Base-by-base conservation (phyloP, 2,329 filamentous ascomycete species). In the Aspergillus persii region DNA sequence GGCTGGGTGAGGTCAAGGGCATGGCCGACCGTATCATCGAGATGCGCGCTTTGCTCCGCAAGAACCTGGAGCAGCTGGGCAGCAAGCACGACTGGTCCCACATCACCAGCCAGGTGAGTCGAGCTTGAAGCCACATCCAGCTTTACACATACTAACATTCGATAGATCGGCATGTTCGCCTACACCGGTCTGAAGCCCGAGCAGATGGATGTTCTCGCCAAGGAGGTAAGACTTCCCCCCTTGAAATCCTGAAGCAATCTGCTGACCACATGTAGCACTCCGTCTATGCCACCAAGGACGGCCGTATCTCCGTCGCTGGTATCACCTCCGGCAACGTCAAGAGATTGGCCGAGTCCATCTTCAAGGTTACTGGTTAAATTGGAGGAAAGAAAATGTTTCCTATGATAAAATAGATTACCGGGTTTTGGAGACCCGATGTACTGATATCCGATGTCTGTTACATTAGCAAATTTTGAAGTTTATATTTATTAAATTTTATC, bases 1-100 rank as follows among this genome's bases (percentile, higher is more conserved):
- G 95, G 95, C 86, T 97, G 56, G 87, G 83, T 61, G 95, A 99
- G 82, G 92, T 99, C 80, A 96, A 98, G 89, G 91, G 84, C 70
- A 99, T 99, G 95, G 95, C 95, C 63, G 92, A 97, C 80, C 93
- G 95, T 75, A 99, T 99, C 84, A 98, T 99, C 80, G 91, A 88
- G 78, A 99, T 99, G 95, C 91, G 95, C 70, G 88, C 91, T 62
- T 86, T 96, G 57, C 88, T 99, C 74, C 96, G 95, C 86, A 86
- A 92, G 71, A 96, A 98, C 83, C 88, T 99, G 57, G 91, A 97
- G 86, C 89, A 90, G 79, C 87, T 97, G 63, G 94, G 94, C 75
- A 95, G 90, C 83, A 92, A 92, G 85, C 92, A 96, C 80, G 91
- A 98, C 83, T 99, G 95, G 95, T 91, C 89, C 77, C 95, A 99